Evolutionary conservation across 768 basidiomycete species (phyloP), one percentile per base, ranked within the genome.

Genomic region (Cystofilobasidium bisporidii): DNA sequence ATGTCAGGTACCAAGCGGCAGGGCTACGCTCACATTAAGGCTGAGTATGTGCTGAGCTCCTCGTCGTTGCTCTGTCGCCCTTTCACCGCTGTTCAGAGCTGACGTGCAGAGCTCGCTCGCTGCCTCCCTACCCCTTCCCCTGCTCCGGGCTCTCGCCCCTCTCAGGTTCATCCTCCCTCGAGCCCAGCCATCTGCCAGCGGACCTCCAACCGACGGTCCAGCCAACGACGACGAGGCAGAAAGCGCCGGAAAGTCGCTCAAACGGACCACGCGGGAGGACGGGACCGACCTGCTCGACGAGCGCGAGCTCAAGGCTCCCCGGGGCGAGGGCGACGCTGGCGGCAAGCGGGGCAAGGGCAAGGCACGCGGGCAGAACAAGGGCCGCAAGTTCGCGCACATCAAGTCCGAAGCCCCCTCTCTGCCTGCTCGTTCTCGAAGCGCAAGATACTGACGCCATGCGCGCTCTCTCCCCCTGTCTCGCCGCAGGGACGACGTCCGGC

Each of bases 141-240:
- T n/a, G n/a, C n/a, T n/a, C n/a, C n/a, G n/a, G n/a, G n/a, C n/a
- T n/a, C 9, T 3, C n/a, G 26, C 30, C 26, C 24, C 5, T 28
- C 33, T 2, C 50, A 63, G 63, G 32, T 63, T 33, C 38, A 17
- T 63, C 32, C 18, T 63, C 20, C 36, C 45, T 36, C 63, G 83
- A 74, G 82, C 77, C 70, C 74, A 83, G 3, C 70, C 83, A 45
- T 72, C 75, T 11, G 61, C 74, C 28, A 71, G 70, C 17, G 55
- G 72, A 14, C 71, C 72, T 26, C 64, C 76, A 30, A 66, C 74
- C 9, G 79, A 77, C 15, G n/a, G n/a, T n/a, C n/a, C n/a, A n/a
- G n/a, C n/a, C n/a, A 83, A 85, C 70, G 85, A 85, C 70, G 84
- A 84, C 71, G 81, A 82, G 20, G 86, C 87, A 1, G 87, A 88